Evolutionary conservation across 2,329 filamentous ascomycete species (phyloP).

Genomic region (Bipolaris sorokiniana): DNA sequence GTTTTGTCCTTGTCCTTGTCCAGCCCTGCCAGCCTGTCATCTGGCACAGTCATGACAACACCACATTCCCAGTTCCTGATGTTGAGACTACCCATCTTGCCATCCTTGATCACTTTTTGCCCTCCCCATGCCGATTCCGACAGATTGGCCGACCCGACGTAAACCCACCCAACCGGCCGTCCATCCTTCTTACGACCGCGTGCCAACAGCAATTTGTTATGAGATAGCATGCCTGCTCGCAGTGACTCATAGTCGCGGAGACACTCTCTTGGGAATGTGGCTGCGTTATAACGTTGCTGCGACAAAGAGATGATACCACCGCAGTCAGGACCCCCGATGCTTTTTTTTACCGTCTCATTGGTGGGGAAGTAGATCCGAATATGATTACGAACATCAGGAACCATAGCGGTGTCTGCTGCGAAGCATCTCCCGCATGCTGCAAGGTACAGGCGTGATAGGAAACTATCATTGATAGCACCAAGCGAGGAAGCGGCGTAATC

Average conservation of each 20-base stretch:
- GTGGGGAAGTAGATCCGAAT: slow-evolving; percentile 46
- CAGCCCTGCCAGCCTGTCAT: slow-evolving; percentile 21
- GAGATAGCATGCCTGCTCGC: slow-evolving; percentile 76
- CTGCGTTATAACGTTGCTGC: slow-evolving; percentile 71
- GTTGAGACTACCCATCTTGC: slow-evolving; percentile 74
- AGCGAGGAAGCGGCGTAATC: slow-evolving; percentile 84
- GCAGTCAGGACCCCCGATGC: slow-evolving; percentile 64
- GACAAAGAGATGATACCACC: slow-evolving; percentile 86
- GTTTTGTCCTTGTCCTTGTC: slow-evolving; percentile 18
- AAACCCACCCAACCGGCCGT: slow-evolving; percentile 70
- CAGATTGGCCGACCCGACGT: slow-evolving; percentile 88
- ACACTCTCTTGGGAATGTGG: slow-evolving; percentile 72
- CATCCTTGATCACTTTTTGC: slow-evolving; percentile 71
- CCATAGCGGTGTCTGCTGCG: neutral
- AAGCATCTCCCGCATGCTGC: slow-evolving; percentile 57
- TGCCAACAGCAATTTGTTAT: slow-evolving; percentile 73
- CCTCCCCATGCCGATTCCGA: slow-evolving; percentile 95
- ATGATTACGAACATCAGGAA: slow-evolving; percentile 18
- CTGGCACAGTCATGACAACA: slow-evolving; percentile 70
- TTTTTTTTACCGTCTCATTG: slow-evolving; percentile 58
- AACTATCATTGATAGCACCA: slow-evolving; percentile 72
- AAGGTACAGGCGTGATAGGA: slow-evolving; percentile 66
- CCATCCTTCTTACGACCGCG: slow-evolving; percentile 39
- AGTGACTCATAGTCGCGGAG: slow-evolving; percentile 78
- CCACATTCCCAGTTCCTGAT: slow-evolving; percentile 93